Evolutionary conservation across 2,329 filamentous ascomycete species (phyloP).

Genomic region (Drechslerella coelobrocha): DNA sequence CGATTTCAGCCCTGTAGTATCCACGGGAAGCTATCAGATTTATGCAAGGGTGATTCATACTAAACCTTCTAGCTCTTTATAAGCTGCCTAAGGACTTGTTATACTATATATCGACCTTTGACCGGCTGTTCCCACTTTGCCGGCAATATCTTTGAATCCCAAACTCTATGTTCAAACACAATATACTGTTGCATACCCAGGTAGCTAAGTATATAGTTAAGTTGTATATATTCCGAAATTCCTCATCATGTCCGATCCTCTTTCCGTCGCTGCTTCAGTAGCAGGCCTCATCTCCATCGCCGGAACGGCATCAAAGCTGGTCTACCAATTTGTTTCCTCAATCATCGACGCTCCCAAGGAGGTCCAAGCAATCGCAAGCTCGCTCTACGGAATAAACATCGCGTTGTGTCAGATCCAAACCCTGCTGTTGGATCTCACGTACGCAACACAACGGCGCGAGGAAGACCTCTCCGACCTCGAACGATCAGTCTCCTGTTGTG

Average conservation of each 20-base stretch:
- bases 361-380: conserved; percentile 13
- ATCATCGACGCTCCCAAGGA: conserved; percentile 22
- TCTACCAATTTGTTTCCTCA: conserved; percentile 36
- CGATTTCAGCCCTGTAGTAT: too few species aligned
- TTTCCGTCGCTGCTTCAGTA: conserved; percentile 38
- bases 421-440: conserved; percentile 18
- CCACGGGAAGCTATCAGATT: too few species aligned
- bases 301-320: conserved; percentile 26
- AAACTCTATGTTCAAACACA: too few species aligned
- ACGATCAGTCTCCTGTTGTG: neutral
- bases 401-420: conserved; percentile 30
- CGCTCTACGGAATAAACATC: conserved; percentile 29
- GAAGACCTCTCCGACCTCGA: conserved; percentile 9
- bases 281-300: conserved; percentile 28
- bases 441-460: neutral
- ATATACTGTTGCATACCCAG: too few species aligned
- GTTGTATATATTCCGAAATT: too few species aligned
- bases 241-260: conserved; percentile 13
- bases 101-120: too few species aligned
- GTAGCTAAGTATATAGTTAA: too few species aligned
- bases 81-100: too few species aligned
- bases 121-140: too few species aligned
- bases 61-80: too few species aligned
- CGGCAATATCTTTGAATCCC: too few species aligned
- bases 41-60: too few species aligned